Evolutionary conservation across 2,329 filamentous ascomycete genomes (phyloP), one percentile per base, ranked within the genome.

Genomic region (Phialophora chinensis): DNA sequence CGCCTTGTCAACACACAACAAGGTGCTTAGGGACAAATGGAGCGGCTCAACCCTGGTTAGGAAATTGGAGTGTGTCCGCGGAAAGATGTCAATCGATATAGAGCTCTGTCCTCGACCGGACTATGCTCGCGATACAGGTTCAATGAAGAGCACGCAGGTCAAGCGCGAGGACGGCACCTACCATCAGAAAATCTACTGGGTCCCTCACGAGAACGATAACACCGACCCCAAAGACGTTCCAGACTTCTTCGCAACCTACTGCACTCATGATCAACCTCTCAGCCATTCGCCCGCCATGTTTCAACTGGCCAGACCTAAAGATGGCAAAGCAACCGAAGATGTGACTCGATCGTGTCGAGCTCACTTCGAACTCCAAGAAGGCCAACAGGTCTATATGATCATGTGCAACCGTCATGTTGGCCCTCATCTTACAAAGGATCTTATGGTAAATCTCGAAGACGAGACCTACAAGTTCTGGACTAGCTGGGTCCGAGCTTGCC

Each of bases 61-160:
- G 57, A 84, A 90, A 62, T 86, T 91, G 1, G 90, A 92, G 75
- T 92, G 90, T 72, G 87, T 91, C 71, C 85, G 90, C 53, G 90
- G 90, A 17, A 78, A 79, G 1, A 82, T 92, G 74, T 84, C 86
- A 56, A 79, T 92, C 27, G 84, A 90, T 55, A 80, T 92, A 8
- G 88, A 92, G 70, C 80, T 92, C 12, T 91, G 91, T 70, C 90
- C 90, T 0, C 87, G 88, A 1, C 90, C 91, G 74, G 86, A 88
- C 70, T 93, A 92, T 74, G 90, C 88, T 3, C 82, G 82, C 57
- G 86, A 88, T 54, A 69, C 81, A 1, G 90, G 92, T 74, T 84
- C 78, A 2, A 89, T 87, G 3, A 84, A 84, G 2, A 52, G 29
- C 29, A 65, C 66, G 4, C 53, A 66, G 38, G 62, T 66, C n/a